Evolutionary conservation across 805 yeast species (phyloP), one percentile per base, ranked within the genome.

Genomic region (Kuraishia capsulata): DNA sequence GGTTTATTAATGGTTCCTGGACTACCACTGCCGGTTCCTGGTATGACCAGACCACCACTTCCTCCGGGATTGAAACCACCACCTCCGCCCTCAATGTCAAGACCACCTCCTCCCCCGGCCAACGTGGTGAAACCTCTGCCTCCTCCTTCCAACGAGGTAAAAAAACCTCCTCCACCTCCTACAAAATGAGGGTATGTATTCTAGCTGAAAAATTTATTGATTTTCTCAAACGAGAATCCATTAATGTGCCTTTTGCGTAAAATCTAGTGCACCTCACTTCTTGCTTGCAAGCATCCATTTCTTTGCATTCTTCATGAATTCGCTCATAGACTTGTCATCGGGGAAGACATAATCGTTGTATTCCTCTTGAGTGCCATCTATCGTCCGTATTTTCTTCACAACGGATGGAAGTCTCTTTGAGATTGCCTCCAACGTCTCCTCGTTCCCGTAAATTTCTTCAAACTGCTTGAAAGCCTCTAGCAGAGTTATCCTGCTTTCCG

Each of bases 331-430:
- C 21, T 34, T 23, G 24, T 78, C 84, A 33, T 80, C 84, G 1
- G 89, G 85, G 48, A 82, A 86, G 4, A 71, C 58, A 53, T 77
- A 81, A 40, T 77, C 88, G 37, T 65, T 50, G 45, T 65, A 66
- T 47, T 78, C 86, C 42, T 71, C 69, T 40, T 71, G 71, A 2
- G 65, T 51, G 2, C 74, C 79, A 35, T 66, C 71, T 6, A 13
- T 35, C 3, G 52, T 55, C 35, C 65, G 60, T 19, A 69, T 57
- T 47, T 69, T 65, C 44, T 66, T 73, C 16, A 71, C 70, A 9
- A 70, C 49, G 5, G 63, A 58, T 1, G 95, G 95, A 35, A 75
- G 52, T 44, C 78, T 70, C 20, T 55, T 54, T 6, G 52, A 52
- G 4, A 79, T 66, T 5, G 42, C 44, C 2, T 50, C 52, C 11